A percentile compares a stretch with the other conserved stretches of the same genome.
These are phyloP conservation scores for Aspergillus tamarii DNA, from an alignment of 2,329 filamentous ascomycete species.

Conservation along the genomic window DNA sequence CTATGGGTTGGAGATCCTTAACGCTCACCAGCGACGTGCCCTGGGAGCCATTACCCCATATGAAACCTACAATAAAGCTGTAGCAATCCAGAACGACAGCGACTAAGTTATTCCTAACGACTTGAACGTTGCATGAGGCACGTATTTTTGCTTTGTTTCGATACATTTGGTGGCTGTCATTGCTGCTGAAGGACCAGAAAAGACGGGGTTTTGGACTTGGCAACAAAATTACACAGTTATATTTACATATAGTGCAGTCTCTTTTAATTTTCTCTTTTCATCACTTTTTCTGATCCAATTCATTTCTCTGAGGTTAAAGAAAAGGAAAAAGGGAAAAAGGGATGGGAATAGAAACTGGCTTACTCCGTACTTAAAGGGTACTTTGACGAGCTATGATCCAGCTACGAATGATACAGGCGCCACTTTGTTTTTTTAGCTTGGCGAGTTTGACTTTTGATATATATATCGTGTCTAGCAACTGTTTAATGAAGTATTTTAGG, in stretches of 20 bases:
- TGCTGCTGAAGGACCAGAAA: not conserved
- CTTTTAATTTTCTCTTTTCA: not conserved
- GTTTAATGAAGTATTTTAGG: not conserved
- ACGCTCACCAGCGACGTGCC: constrained; percentile 84
- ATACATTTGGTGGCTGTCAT: not conserved
- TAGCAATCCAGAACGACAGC: constrained; percentile 38
- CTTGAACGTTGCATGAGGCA: not conserved
- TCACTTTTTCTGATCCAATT: not conserved
- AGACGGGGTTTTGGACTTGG: not conserved
- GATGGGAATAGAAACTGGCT: constrained; percentile 2
- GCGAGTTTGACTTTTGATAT: not conserved
- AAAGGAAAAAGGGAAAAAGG: not conserved
- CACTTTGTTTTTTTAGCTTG: not conserved
- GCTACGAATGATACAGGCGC: constrained; percentile 1
- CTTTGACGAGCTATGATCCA: not conserved
- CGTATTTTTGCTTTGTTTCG: not conserved
- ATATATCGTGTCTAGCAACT: not conserved
- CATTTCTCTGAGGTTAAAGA: not conserved
- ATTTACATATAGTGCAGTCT: not conserved
- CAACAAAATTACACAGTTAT: not conserved
- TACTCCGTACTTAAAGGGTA: not conserved
- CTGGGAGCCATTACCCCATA: constrained; percentile 86
- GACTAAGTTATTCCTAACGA: not conserved
- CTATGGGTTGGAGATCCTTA: constrained; percentile 85
- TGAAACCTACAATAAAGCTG: constrained; percentile 75